These are phyloP conservation scores for Cerrena zonata DNA, from an alignment of 1,284 basidiomycete species.

Conservation along the genomic window DNA sequence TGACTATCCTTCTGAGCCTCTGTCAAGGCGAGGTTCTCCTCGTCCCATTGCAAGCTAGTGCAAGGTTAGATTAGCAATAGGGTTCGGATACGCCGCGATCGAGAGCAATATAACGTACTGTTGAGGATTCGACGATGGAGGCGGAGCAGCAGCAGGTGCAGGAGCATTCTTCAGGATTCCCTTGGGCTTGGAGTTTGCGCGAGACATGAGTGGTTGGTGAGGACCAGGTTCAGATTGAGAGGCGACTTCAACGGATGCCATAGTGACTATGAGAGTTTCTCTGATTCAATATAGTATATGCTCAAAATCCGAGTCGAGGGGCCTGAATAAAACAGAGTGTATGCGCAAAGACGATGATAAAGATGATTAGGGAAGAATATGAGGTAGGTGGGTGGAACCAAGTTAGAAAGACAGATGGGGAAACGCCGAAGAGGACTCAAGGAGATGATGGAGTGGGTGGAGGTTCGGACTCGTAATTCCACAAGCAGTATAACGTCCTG, in stretches of 20 bases:
- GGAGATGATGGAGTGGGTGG: not conserved
- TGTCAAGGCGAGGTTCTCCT: slow-evolving; percentile 83
- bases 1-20: slow-evolving; percentile 88
- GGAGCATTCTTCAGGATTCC: slow-evolving; percentile 80
- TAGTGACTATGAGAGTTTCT: too few species aligned
- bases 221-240: slow-evolving; percentile 5
- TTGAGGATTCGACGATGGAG: slow-evolving; percentile 15
- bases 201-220: slow-evolving; percentile 26
- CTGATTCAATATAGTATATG: too few species aligned
- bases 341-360: not conserved
- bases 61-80: slow-evolving; percentile 1
- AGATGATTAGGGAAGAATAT: slow-evolving; percentile 1
- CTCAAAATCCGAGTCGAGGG: too few species aligned
- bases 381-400: slow-evolving; percentile 1
- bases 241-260: slow-evolving; percentile 6
- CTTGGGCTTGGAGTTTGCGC: slow-evolving; percentile 57
- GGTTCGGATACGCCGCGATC: slow-evolving; percentile 22
- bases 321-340: too few species aligned
- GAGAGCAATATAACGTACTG: slow-evolving; percentile 33
- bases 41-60: slow-evolving; percentile 81
- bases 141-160: slow-evolving; percentile 34
- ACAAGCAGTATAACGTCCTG: too few species aligned
- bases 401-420: not conserved
- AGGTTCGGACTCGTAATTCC: not conserved
- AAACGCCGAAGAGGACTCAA: not conserved